Percentiles rank a stretch among this genome's conserved stretches.
phyloP scores from a whole-genome alignment of 495 filamentous ascomycete genomes.

The Paragyromitra xinjiangensis region DNA sequence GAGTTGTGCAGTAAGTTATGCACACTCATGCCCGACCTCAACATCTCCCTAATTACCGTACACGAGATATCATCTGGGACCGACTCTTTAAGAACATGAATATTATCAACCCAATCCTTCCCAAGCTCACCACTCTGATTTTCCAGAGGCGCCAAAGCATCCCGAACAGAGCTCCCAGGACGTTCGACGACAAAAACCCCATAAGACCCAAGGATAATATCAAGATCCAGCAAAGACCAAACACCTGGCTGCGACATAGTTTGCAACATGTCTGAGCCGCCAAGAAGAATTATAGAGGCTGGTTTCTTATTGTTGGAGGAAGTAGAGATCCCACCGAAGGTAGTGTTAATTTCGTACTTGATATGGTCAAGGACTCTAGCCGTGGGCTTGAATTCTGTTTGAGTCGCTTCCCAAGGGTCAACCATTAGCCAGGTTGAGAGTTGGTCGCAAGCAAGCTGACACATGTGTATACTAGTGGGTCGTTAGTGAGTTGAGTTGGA shows the following conservation, averaged over 20 bases:
- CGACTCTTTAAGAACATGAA: conserved; percentile 85
- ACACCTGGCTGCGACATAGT: conserved; percentile 77
- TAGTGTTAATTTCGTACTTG: conserved; percentile 83
- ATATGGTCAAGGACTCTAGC: conserved; percentile 90
- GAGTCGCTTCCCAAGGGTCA: conserved; percentile 78
- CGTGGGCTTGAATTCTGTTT: conserved; percentile 85
- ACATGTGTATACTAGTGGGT: conserved; percentile 66
- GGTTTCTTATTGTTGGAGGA: conserved; percentile 60
- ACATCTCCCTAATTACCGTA: conserved; percentile 86
- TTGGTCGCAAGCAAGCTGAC: conserved; percentile 78
- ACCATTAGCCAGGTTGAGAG: conserved; percentile 84
- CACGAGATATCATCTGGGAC: conserved; percentile 91
- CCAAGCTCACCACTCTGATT: conserved; percentile 67
- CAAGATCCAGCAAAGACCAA: conserved; percentile 83
- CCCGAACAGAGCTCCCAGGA: conserved; percentile 86
- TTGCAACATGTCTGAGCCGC: conserved; percentile 84
- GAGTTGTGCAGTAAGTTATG: conserved; percentile 59
- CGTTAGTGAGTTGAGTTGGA: background rate
- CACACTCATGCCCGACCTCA: conserved; percentile 81
- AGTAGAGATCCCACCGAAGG: conserved; percentile 75
- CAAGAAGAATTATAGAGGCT: conserved; percentile 76
- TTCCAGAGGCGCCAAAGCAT: conserved; percentile 77
- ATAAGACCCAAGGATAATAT: conserved; percentile 85
- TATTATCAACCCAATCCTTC: conserved; percentile 68
- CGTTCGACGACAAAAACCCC: conserved; percentile 91